Evolutionary conservation across 768 basidiomycete species (phyloP).

Genomic region (Dioszegia crocea): DNA sequence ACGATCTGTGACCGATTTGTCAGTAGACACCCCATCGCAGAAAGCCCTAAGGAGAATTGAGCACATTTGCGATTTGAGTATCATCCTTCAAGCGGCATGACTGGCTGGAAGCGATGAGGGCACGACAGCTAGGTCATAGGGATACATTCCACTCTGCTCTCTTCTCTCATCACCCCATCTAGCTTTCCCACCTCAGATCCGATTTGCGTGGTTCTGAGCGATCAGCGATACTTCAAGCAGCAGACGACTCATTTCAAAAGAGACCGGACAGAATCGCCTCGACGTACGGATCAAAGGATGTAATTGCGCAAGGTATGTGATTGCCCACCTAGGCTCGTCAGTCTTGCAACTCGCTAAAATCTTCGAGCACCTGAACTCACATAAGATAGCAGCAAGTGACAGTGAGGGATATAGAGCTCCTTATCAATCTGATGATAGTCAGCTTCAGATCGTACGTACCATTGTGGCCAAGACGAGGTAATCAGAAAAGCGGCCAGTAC

Average conservation of each 20-base stretch:
- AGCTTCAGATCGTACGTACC: slow-evolving; percentile 13
- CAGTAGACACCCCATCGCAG: too few species aligned
- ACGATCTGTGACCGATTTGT: too few species aligned
- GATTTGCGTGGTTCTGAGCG: slow-evolving; percentile 25
- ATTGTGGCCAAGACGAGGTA: neutral
- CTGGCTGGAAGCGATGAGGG: too few species aligned
- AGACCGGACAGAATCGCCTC: too few species aligned
- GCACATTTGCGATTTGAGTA: too few species aligned
- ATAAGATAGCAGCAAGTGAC: slow-evolving; percentile 83
- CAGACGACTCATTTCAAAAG: too few species aligned
- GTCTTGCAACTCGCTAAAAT: neutral
- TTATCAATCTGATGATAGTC: slow-evolving; percentile 61
- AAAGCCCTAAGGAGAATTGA: too few species aligned
- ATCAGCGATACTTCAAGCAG: neutral
- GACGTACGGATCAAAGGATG: slow-evolving; percentile 78
- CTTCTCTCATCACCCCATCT: neutral
- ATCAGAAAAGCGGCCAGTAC: slow-evolving; percentile 41
- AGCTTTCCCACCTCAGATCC: slow-evolving; percentile 26
- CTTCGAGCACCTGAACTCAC: slow-evolving; percentile 34
- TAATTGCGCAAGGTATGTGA: slow-evolving; percentile 92
- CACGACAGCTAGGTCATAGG: neutral
- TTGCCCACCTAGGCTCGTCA: slow-evolving; percentile 61
- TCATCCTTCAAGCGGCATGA: too few species aligned
- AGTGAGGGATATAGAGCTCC: slow-evolving; percentile 72
- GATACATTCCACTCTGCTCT: neutral